Percentiles rank a stretch among this genome's conserved stretches.
These are phyloP conservation scores for Exophiala aquamarina DNA, from an alignment of 2,329 filamentous ascomycete species.

Conservation along the genomic window DNA sequence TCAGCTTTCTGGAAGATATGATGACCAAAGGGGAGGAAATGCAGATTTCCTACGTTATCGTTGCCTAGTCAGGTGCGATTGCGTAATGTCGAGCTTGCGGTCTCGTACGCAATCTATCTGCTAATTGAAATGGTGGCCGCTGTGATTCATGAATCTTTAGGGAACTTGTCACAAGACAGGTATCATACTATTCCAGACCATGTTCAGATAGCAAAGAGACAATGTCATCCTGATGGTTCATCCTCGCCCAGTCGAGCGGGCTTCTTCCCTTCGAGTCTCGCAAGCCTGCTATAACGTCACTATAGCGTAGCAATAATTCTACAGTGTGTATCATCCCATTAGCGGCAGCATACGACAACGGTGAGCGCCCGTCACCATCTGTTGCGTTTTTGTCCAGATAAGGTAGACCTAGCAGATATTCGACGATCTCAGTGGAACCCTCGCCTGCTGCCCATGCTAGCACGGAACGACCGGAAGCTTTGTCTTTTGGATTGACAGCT, in stretches of 20 bases:
- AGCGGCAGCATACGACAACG: conserved; percentile 14
- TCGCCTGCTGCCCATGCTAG: conserved; percentile 12
- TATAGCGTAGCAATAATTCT: conserved; percentile 11
- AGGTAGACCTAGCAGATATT: conserved; percentile 10
- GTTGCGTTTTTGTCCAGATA: conserved; percentile 10
- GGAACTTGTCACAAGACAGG: background rate
- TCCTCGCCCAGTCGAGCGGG: conserved; percentile 14
- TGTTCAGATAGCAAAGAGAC: conserved; percentile 7
- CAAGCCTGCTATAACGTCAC: conserved; percentile 6
- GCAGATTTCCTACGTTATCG: too few relatives aligned
- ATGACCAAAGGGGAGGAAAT: too few relatives aligned
- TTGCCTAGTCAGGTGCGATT: too few relatives aligned
- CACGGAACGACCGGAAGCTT: conserved; percentile 10
- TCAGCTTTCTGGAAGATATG: too few relatives aligned
- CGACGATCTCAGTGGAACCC: conserved; percentile 11
- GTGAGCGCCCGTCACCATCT: conserved; percentile 8
- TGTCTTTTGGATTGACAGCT: conserved; percentile 12
- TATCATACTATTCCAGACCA: conserved; percentile 3
- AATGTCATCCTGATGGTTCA: conserved; percentile 10
- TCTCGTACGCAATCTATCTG: too few relatives aligned
- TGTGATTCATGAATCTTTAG: background rate
- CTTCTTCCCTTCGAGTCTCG: conserved; percentile 9
- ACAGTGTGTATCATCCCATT: conserved; percentile 11
- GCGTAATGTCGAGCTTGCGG: too few relatives aligned
- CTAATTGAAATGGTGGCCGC: too few relatives aligned